Base-by-base conservation (phyloP, 139 green algal species). In the Parachlorella kessleri region DNA sequence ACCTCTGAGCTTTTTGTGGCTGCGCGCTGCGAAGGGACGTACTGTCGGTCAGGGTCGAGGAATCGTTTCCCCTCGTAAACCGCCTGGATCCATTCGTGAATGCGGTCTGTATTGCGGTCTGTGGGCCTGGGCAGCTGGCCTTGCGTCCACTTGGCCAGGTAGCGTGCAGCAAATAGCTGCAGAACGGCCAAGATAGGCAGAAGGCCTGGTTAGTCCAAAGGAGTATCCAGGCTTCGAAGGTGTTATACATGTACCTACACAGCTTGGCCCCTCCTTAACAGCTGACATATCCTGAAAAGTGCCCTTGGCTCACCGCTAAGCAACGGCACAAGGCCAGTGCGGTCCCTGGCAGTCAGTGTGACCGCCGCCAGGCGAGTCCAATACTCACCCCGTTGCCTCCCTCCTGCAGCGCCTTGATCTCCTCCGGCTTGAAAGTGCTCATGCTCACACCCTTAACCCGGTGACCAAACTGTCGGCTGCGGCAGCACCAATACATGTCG, bases 371-470 rank as follows among this genome's bases (percentile, higher is more conserved):
- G n/a, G n/a, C 21, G 3, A 81, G 35, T 38, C 26, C 14, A 9
- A 73, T 2, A 36, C 33, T 37, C 68, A 97, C 92, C 88, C 83
- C 80, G 69, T 97, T 97, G 8, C 93, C 93, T 21, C 87, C 86
- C 2, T 77, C 48, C 55, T 92, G 39, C 40, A 97, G 70, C 1
- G 78, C 79, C 8, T 63, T 65, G 10, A 95, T 79, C 73, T 97
- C 93, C 9, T 97, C 91, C 3, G 85, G 68, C 33, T 88, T 92
- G 83, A 97, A 97, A 0, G 85, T 91, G 53, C 88, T 87, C 80
- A 96, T 91, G 6, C 88, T 92, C 1, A 97, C 68, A 10, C 89
- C 93, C 73, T 97, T 97, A 35, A 93, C 86, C 4, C 93, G 86
- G 73, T 97, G 93, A 1, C 86, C 87, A 65, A 93, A 92, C 59